phyloP scores from a whole-genome alignment of 306 rosid genomes.

The Cucurbita pepo region DNA sequence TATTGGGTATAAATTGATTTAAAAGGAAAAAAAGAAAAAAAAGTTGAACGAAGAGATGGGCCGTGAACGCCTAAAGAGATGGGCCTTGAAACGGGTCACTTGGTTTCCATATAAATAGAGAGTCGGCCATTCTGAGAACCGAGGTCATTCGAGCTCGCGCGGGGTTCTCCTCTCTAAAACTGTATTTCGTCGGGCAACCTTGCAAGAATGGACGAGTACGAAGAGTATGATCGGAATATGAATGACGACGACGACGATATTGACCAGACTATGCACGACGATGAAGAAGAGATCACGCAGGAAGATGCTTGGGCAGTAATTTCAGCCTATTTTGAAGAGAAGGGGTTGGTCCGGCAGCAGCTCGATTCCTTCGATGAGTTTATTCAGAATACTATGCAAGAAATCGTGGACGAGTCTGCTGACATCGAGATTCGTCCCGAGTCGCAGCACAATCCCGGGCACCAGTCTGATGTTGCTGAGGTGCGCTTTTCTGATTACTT shows the following conservation, averaged over 20 bases:
- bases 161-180: not conserved
- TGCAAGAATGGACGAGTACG: conserved; percentile 52
- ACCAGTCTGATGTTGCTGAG: conserved; percentile 78
- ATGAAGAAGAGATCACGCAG: conserved; percentile 79
- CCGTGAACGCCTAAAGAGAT: not conserved
- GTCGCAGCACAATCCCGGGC: conserved; percentile 93
- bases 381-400: conserved; percentile 95
- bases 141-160: not conserved
- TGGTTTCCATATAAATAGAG: not conserved
- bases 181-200: not conserved
- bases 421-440: conserved; percentile 95
- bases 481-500: conserved; percentile 13
- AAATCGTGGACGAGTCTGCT: conserved; percentile 84
- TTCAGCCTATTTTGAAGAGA: conserved; percentile 91
- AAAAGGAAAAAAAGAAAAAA: too few relatives aligned
- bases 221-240: conserved; percentile 55
- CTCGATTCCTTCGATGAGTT: conserved; percentile 94
- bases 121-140: not conserved
- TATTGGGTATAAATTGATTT: too few relatives aligned
- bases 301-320: conserved; percentile 98
- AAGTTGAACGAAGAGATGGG: not conserved
- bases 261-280: conserved; percentile 52
- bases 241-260: conserved; percentile 29
- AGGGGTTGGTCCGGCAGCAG: conserved; percentile 86
- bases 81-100: not conserved